These are phyloP conservation scores for Puccinia horiana DNA, from an alignment of 1,284 basidiomycete genomes.

Conservation along the genomic window DNA sequence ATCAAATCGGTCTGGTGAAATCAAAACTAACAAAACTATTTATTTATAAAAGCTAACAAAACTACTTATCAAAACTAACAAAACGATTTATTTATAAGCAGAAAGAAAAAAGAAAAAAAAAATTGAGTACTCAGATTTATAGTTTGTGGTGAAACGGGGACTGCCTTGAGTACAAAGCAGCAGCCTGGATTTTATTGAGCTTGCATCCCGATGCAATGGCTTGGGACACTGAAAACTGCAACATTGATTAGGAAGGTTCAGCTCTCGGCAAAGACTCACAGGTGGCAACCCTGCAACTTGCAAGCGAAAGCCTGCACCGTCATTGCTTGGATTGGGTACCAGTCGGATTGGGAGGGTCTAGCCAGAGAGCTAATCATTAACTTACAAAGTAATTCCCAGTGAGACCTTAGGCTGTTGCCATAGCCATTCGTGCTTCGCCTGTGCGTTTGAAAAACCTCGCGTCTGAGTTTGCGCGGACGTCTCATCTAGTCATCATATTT, in stretches of 20 bases:
- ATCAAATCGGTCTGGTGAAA: not conserved
- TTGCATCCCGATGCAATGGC: not conserved
- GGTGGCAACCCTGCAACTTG: not conserved
- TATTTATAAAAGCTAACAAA: no score
- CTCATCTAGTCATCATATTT: no score
- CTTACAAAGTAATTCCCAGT: not conserved
- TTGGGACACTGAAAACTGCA: not conserved
- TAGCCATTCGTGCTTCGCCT: not conserved
- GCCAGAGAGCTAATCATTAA: not conserved
- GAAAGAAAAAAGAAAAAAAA: not conserved
- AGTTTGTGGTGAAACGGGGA: not conserved
- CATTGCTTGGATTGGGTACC: not conserved
- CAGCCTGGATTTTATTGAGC: not conserved
- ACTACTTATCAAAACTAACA: no score
- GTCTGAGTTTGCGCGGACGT: not conserved
- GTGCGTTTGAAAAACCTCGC: not conserved
- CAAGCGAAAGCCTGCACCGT: not conserved
- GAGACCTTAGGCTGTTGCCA: not conserved
- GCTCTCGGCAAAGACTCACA: not conserved
- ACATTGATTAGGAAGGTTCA: not conserved
- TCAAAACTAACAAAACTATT: no score
- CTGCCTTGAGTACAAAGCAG: not conserved
- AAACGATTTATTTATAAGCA: no score
- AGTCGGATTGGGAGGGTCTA: not conserved
- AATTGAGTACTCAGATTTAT: not conserved